Evolutionary conservation across 768 basidiomycete species (phyloP).

Genomic region (Suillus cothurnatus): DNA sequence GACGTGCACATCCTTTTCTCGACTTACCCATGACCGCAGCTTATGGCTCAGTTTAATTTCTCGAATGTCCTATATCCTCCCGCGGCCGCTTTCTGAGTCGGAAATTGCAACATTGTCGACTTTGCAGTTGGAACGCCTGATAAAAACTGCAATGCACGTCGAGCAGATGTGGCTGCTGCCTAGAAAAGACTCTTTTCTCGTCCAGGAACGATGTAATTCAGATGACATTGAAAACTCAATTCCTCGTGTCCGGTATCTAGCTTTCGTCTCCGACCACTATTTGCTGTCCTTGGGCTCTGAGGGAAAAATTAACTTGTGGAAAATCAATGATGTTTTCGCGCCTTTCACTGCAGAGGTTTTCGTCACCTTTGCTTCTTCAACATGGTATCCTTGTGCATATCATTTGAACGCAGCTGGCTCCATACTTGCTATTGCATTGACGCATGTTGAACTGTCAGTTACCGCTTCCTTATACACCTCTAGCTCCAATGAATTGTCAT

Average conservation of each 20-base stretch:
- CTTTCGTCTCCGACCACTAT: constrained; percentile 25
- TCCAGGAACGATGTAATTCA: neutral
- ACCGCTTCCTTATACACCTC: neutral
- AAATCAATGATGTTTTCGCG: constrained; percentile 5
- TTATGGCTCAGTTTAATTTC: constrained; percentile 23
- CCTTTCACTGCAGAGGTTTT: neutral
- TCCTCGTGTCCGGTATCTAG: constrained; percentile 5
- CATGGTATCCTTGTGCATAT: constrained; percentile 6
- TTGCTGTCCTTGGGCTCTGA: constrained; percentile 19
- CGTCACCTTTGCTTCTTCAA: constrained; percentile 3
- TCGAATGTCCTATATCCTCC: constrained; percentile 15
- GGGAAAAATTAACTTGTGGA: constrained; percentile 20
- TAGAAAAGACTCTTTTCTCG: constrained; percentile 7
- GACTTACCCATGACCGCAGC: constrained; percentile 18
- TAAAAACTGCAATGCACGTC: constrained; percentile 16
- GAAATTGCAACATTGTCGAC: constrained; percentile 16
- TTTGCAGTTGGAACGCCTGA: constrained; percentile 16
- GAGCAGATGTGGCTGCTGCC: constrained; percentile 22
- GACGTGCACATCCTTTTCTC: constrained; percentile 27
- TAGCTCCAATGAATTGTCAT: neutral
- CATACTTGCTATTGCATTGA: constrained; percentile 20
- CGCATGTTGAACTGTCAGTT: constrained; percentile 17
- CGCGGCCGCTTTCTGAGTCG: constrained; percentile 16
- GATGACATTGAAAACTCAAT: neutral
- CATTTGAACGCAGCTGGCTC: constrained; percentile 7